Evolutionary conservation across 164 flowering plant genomes (phyloP), one percentile per base, ranked within the genome.

Genomic region (Magnolia officinalis): DNA sequence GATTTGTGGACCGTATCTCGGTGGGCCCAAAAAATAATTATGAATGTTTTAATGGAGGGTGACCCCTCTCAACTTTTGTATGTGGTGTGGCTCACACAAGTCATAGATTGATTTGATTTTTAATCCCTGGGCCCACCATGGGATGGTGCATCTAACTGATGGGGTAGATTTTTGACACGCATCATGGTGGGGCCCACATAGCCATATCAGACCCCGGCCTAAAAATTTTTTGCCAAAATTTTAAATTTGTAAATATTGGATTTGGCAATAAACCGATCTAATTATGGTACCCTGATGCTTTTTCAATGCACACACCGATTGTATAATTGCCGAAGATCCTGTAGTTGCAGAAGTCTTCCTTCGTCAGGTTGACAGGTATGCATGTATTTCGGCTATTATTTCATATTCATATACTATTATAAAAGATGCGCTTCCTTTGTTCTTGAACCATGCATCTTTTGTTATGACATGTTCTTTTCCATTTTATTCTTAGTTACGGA

Each of bases 281-380:
- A 20, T 31, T 24, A 13, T 74, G 37, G 37, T 55, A 16, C 11
- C 16, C 59, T 55, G 11, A 10, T 55, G 59, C 4, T 63, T 45
- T 70, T 76, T 18, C 97, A 96, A 98, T 88, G 91, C 93, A 6
- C 98, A 96, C 79, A 96, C 99, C n/a, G 98, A 96, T 76, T 87
- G 96, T 85, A 89, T 96, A 23, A 61, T 96, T 45, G 77, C 98
- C 51, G 97, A 96, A 80, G 97, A 96, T 76, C 66, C 1, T 45
- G 91, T 89, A 77, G 91, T 81, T 63, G 93, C 95, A 19, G 95
- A 94, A 67, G 31, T 83, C 13, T 96, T 94, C 83, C 86, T 94
- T 51, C 83, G 75, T 70, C 90, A 83, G 87, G 97, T 96, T 82
- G 99, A 96, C 86, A 96, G 99, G 99, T 90, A 76, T 72, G 19